These are phyloP conservation scores for Neofusicoccum sp. DNA, from an alignment of 2,329 filamentous ascomycete species.

Conservation along the genomic window DNA sequence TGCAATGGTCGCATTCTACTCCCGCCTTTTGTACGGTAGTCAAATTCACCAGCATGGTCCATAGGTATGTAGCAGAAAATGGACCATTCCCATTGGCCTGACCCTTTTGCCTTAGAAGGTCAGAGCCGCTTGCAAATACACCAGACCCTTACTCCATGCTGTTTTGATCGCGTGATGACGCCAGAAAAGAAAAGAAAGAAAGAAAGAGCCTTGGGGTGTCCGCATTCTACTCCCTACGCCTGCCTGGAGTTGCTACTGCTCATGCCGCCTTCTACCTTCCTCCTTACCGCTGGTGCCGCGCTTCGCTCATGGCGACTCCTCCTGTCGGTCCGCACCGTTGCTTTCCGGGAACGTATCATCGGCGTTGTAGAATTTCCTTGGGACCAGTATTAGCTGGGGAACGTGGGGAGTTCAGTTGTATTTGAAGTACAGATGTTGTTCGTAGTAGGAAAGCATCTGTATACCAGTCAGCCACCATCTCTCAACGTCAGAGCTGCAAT, in stretches of 20 bases:
- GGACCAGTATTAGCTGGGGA: conserved; percentile 1
- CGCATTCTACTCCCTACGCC: no score
- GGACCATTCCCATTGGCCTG: background rate
- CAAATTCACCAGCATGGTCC: no score
- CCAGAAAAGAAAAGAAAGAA: background rate
- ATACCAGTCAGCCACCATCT: background rate
- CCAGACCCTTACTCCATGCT: background rate
- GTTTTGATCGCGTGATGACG: background rate
- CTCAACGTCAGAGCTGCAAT: background rate
- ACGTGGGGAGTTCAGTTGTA: background rate
- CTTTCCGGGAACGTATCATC: background rate
- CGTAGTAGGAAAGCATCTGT: conserved; percentile 51
- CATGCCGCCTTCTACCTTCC: no score
- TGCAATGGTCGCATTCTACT: no score
- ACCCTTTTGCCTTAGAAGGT: background rate
- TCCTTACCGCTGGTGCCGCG: no score
- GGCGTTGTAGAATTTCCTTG: conserved; percentile 7
- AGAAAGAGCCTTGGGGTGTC: no score
- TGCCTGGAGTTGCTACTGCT: no score
- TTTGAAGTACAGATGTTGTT: conserved; percentile 43
- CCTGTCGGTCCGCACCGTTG: background rate
- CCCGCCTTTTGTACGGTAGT: no score
- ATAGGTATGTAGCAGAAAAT: background rate
- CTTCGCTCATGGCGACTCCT: background rate
- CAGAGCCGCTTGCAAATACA: background rate